phyloP scores from a whole-genome alignment of 345 rosid genomes.

The Brassica rapa region DNA sequence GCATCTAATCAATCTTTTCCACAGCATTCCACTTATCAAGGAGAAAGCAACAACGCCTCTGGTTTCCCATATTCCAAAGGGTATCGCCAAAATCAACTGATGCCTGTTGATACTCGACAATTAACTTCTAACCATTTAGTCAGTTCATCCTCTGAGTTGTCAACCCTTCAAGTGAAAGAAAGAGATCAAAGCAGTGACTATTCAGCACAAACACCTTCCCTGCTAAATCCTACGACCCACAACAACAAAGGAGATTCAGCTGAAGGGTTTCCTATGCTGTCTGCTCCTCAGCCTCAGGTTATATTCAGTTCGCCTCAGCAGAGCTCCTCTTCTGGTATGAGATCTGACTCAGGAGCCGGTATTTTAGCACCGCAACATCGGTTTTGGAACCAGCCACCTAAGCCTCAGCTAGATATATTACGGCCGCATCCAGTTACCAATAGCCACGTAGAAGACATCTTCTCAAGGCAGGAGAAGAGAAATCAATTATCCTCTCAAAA shows the following conservation, averaged over 20 bases:
- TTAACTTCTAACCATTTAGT: constrained; percentile 37
- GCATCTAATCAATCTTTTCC: constrained; percentile 48
- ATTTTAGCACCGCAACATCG: constrained; percentile 46
- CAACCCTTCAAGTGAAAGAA: constrained; percentile 45
- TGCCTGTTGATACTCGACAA: constrained; percentile 44
- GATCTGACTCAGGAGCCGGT: constrained; percentile 46
- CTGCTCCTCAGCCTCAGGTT: constrained; percentile 46
- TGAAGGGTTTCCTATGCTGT: constrained; percentile 49
- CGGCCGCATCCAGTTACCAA: constrained; percentile 43
- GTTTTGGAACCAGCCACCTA: constrained; percentile 47
- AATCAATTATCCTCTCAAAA: constrained; percentile 44
- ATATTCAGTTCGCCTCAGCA: constrained; percentile 48
- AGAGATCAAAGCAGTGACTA: constrained; percentile 48
- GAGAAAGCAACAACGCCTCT: constrained; percentile 45
- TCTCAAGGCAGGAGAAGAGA: constrained; percentile 42
- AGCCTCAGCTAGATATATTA: constrained; percentile 37
- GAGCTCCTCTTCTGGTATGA: constrained; percentile 41
- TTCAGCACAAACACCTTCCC: constrained; percentile 46
- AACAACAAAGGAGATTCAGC: constrained; percentile 39
- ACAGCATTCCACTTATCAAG: constrained; percentile 48
- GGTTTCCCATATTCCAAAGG: constrained; percentile 55
- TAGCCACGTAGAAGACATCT: constrained; percentile 46
- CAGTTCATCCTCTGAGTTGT: constrained; percentile 43
- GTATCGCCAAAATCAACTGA: constrained; percentile 47
- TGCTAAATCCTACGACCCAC: constrained; percentile 35